Conservation (phyloP, 164 flowering plant genomes). For the Kalanchoe fedtschenkoi region DNA sequence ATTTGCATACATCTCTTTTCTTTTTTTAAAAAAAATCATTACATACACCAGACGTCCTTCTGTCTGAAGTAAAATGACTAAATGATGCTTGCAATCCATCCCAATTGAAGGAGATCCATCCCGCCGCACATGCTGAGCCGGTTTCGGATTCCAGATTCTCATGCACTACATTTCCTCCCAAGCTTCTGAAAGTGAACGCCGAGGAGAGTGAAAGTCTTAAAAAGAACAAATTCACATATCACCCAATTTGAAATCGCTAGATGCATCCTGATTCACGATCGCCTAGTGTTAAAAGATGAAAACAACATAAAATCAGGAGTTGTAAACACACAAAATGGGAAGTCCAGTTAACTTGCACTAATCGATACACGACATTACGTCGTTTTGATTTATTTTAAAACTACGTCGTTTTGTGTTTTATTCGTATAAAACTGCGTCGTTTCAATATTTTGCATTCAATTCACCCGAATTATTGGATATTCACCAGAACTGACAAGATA, state of each 20-base stretch:
- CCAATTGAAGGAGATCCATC: slow-evolving; percentile 72
- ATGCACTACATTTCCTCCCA: too few species aligned
- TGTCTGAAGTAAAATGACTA: slow-evolving; percentile 58
- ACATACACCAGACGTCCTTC: slow-evolving; percentile 44
- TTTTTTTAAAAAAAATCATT: too few species aligned
- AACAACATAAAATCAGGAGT: not conserved
- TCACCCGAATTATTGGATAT: too few species aligned
- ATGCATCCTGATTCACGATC: slow-evolving; percentile 91
- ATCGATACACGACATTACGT: too few species aligned
- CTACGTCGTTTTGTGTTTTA: too few species aligned
- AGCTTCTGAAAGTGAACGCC: slow-evolving; percentile 40
- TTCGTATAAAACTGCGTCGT: too few species aligned
- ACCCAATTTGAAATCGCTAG: slow-evolving; percentile 50
- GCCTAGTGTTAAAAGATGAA: slow-evolving; percentile 38
- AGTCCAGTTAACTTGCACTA: not conserved
- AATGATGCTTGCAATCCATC: slow-evolving; percentile 64
- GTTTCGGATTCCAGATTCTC: slow-evolving; percentile 44
- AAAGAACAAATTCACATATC: not conserved
- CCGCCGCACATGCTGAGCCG: slow-evolving; percentile 33
- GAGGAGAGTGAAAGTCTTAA: not conserved
- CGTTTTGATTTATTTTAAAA: too few species aligned
- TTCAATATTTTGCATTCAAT: too few species aligned
- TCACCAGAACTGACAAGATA: too few species aligned
- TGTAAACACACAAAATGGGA: not conserved
- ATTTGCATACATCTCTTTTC: too few species aligned